Percentiles rank a stretch among this genome's conserved stretches.
Evolutionary conservation across 495 filamentous ascomycete genomes (phyloP).

Genomic region (Aspergillus ostianus): DNA sequence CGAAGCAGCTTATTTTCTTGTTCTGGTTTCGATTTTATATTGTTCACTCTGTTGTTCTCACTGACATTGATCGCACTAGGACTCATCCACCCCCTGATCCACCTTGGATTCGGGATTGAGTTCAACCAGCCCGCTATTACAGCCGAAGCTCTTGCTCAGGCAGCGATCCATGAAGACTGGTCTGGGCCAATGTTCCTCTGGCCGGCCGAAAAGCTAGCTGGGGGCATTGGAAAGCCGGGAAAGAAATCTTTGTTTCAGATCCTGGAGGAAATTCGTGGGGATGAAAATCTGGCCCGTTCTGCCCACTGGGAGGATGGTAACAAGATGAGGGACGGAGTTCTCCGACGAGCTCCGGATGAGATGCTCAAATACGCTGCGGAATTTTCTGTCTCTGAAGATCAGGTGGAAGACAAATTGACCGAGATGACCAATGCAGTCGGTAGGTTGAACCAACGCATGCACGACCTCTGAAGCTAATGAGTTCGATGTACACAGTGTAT

Average conservation of each 20-base stretch:
- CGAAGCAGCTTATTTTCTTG: slow-evolving; percentile 7
- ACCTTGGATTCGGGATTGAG: slow-evolving; percentile 80
- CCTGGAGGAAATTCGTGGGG: slow-evolving; percentile 53
- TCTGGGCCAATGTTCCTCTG: slow-evolving; percentile 48
- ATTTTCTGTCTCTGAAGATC: slow-evolving; percentile 57
- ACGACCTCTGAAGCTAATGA: slow-evolving; percentile 1
- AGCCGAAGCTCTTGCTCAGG: slow-evolving; percentile 77
- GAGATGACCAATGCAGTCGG: slow-evolving; percentile 72
- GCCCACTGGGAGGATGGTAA: slow-evolving; percentile 54
- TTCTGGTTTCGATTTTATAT: neutral
- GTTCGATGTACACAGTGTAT: slow-evolving; percentile 40
- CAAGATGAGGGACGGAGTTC: slow-evolving; percentile 65
- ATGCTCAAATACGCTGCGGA: slow-evolving; percentile 59
- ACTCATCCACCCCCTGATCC: slow-evolving; percentile 78
- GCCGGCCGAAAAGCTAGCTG: slow-evolving; percentile 51
- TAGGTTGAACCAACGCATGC: slow-evolving; percentile 25
- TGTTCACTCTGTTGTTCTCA: neutral
- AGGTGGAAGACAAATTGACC: slow-evolving; percentile 63
- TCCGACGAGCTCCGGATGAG: slow-evolving; percentile 59
- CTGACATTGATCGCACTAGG: slow-evolving; percentile 34
- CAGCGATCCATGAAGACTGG: slow-evolving; percentile 59
- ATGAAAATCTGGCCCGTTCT: slow-evolving; percentile 53
- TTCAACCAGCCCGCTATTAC: slow-evolving; percentile 78
- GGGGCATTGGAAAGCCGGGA: slow-evolving; percentile 24
- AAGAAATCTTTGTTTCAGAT: slow-evolving; percentile 56